Evolutionary conservation across 441 rosid genomes (phyloP).

Genomic region (Aleurites moluccanus): DNA sequence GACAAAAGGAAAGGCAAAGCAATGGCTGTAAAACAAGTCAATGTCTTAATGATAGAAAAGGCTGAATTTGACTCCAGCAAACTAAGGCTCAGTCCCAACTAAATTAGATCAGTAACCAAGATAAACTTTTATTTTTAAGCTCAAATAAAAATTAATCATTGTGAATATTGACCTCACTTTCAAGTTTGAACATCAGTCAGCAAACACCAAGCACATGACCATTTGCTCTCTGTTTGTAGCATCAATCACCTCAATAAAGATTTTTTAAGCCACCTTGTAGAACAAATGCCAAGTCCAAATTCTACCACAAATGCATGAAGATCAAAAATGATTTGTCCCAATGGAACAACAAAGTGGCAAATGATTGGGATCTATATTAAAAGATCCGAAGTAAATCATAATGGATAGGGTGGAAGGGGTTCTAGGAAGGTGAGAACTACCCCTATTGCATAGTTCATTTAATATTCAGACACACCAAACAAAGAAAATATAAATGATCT

Average conservation of each 20-base stretch:
- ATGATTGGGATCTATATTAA: not conserved
- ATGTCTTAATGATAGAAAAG: not conserved
- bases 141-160: not conserved
- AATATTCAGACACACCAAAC: not conserved
- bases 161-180: not conserved
- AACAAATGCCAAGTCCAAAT: constrained; percentile 6
- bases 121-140: no score
- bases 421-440: not conserved
- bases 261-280: not conserved
- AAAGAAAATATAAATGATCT: not conserved
- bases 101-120: not conserved
- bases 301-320: not conserved
- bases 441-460: not conserved
- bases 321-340: not conserved
- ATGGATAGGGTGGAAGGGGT: not conserved
- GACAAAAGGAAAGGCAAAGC: not conserved
- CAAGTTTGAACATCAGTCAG: not conserved
- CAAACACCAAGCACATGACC: not conserved
- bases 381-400: not conserved
- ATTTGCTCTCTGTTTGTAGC: not conserved
- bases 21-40: not conserved
- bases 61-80: not conserved
- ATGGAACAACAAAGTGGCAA: not conserved
- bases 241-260: not conserved
- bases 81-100: not conserved